phyloP scores from a whole-genome alignment of 345 rosid species.

The Melaleuca quinquenervia region DNA sequence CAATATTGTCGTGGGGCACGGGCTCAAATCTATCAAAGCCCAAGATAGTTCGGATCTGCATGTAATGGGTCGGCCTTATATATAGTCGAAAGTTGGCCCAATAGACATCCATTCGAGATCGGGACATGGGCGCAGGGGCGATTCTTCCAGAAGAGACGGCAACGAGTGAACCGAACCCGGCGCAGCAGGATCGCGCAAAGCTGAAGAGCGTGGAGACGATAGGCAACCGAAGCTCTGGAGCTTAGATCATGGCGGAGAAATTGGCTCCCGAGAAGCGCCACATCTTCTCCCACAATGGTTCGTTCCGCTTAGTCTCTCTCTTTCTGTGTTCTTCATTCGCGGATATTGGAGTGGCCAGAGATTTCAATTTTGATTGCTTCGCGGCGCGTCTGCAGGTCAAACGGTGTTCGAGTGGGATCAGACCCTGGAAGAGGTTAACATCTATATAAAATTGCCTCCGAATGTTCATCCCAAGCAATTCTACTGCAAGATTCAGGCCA shows the following conservation, averaged over 20 bases:
- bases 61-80: not conserved
- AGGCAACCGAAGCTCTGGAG: slow-evolving; percentile 1
- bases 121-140: not conserved
- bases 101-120: accelerated
- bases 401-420: slow-evolving; percentile 95
- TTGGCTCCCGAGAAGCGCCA: slow-evolving; percentile 63
- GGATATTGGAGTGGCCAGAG: not conserved
- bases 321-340: not conserved
- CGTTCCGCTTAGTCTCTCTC: not conserved
- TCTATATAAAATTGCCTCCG: slow-evolving; percentile 65
- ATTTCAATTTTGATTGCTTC: not conserved
- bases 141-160: not conserved
- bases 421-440: slow-evolving; percentile 75
- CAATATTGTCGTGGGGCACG: not conserved
- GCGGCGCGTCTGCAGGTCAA: slow-evolving; percentile 26
- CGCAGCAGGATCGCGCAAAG: not conserved
- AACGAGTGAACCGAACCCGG: not conserved
- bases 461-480: slow-evolving; percentile 64
- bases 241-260: slow-evolving; percentile 35
- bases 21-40: not conserved
- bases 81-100: not conserved
- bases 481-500: slow-evolving; percentile 72
- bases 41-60: not conserved
- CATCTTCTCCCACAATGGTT: slow-evolving; percentile 36
- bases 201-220: not conserved